phyloP scores from a whole-genome alignment of 495 filamentous ascomycete genomes.

The Neurospora pannonica region DNA sequence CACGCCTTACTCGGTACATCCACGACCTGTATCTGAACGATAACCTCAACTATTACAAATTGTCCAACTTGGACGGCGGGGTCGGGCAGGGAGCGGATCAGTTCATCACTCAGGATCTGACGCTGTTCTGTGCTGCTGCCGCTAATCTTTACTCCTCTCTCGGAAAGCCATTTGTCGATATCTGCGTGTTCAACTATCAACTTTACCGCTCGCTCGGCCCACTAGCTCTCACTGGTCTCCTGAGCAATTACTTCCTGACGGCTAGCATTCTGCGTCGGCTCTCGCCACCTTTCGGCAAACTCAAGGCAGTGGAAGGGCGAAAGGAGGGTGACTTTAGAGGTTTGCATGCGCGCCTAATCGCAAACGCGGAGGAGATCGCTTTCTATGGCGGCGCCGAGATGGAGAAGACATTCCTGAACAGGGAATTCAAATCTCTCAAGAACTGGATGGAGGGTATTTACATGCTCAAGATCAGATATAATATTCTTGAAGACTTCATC shows the following conservation, averaged over 20 bases:
- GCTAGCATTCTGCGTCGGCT: slow-evolving; percentile 77
- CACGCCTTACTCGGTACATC: slow-evolving; percentile 90
- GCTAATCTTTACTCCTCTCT: slow-evolving; percentile 92
- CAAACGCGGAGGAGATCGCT: slow-evolving; percentile 97
- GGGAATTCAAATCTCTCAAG: slow-evolving; percentile 83
- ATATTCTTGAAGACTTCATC: slow-evolving; percentile 97
- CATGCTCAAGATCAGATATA: slow-evolving; percentile 91
- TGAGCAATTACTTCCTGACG: slow-evolving; percentile 87
- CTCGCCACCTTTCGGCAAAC: slow-evolving; percentile 90
- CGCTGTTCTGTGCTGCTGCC: slow-evolving; percentile 84
- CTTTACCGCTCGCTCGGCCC: slow-evolving; percentile 87
- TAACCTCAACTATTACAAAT: slow-evolving; percentile 90
- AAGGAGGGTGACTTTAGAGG: slow-evolving; percentile 90
- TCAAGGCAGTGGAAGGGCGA: slow-evolving; percentile 89
- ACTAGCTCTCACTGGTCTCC: slow-evolving; percentile 72
- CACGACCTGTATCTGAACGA: slow-evolving; percentile 95
- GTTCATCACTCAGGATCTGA: slow-evolving; percentile 96
- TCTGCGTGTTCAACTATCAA: slow-evolving; percentile 96
- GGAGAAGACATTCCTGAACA: slow-evolving; percentile 80
- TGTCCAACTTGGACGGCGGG: slow-evolving; percentile 87
- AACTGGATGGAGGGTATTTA: slow-evolving; percentile 96
- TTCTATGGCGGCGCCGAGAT: slow-evolving; percentile 95
- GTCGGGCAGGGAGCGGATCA: slow-evolving; percentile 89
- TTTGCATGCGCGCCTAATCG: slow-evolving; percentile 81
- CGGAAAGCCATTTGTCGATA: slow-evolving; percentile 91